Evolutionary conservation across 345 rosid species (phyloP).

Genomic region (Lumnitzera littorea): DNA sequence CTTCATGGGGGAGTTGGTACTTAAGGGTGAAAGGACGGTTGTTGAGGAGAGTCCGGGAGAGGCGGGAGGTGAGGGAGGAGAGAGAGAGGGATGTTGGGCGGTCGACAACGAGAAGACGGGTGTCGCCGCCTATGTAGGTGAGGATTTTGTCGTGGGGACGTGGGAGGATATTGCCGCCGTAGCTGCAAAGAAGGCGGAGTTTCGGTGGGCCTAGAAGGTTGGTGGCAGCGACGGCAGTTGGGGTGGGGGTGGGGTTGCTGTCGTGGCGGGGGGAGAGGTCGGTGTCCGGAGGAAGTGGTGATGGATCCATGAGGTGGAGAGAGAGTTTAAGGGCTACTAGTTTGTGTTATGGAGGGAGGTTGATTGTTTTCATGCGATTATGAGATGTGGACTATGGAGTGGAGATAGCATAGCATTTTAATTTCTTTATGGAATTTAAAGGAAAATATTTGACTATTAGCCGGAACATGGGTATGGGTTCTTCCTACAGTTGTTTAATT

Average conservation of each 20-base stretch:
- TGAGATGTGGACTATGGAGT: no score
- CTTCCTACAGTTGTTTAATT: no score
- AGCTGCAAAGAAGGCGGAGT: constrained; percentile 89
- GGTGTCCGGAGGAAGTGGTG: constrained; percentile 2
- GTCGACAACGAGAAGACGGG: constrained; percentile 55
- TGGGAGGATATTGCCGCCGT: constrained; percentile 82
- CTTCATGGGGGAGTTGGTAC: constrained; percentile 85
- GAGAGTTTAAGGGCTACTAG: neutral
- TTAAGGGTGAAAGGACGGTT: constrained; percentile 65
- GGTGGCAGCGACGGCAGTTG: constrained; percentile 8
- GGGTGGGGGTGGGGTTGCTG: constrained; percentile 40
- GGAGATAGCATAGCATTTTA: no score
- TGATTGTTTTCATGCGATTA: no score
- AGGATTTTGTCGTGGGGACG: constrained; percentile 83
- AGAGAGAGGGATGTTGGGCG: constrained; percentile 41
- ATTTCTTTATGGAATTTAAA: no score
- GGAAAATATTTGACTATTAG: no score
- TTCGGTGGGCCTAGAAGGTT: constrained; percentile 38
- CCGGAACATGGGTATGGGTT: no score
- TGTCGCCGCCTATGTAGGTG: constrained; percentile 70
- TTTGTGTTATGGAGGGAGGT: no score
- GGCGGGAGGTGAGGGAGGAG: constrained; percentile 37
- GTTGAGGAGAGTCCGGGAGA: constrained; percentile 56
- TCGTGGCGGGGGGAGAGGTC: constrained; percentile 30
- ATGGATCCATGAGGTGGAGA: constrained; percentile 18